Conservation (phyloP, 2,329 filamentous ascomycete species). For the Ophiostoma novo-ulmi region DNA sequence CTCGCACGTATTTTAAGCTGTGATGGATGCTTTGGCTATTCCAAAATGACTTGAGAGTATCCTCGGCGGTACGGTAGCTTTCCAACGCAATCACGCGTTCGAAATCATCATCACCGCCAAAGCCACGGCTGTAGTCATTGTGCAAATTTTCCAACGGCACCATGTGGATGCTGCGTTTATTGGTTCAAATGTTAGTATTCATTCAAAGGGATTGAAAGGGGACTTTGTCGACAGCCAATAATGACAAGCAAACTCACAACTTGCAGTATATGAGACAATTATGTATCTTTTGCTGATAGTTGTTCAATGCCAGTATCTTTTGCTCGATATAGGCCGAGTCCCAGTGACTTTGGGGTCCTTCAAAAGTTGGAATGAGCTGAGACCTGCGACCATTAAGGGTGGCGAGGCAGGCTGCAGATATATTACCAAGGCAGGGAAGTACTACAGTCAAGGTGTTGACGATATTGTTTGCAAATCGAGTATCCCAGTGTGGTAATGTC, state of each 20-base stretch:
- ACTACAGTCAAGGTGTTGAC: not conserved
- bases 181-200: not conserved
- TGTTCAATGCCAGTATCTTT: not conserved
- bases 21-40: not conserved
- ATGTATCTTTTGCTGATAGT: not conserved
- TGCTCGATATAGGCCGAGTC: not conserved
- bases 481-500: not conserved
- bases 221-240: not conserved
- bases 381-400: not conserved
- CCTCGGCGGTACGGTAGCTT: not conserved
- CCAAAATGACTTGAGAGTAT: not conserved
- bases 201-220: not conserved
- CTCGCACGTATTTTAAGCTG: not conserved
- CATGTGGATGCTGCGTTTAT: not conserved
- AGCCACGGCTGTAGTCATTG: not conserved
- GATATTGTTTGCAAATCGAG: not conserved
- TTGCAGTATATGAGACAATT: not conserved
- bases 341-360: not conserved
- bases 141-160: not conserved
- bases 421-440: not conserved
- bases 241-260: not conserved
- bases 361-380: not conserved
- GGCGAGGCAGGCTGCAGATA: not conserved
- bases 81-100: not conserved
- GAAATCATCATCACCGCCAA: not conserved